Conservation (phyloP, 495 filamentous ascomycete species). For the Lepraria neglecta region DNA sequence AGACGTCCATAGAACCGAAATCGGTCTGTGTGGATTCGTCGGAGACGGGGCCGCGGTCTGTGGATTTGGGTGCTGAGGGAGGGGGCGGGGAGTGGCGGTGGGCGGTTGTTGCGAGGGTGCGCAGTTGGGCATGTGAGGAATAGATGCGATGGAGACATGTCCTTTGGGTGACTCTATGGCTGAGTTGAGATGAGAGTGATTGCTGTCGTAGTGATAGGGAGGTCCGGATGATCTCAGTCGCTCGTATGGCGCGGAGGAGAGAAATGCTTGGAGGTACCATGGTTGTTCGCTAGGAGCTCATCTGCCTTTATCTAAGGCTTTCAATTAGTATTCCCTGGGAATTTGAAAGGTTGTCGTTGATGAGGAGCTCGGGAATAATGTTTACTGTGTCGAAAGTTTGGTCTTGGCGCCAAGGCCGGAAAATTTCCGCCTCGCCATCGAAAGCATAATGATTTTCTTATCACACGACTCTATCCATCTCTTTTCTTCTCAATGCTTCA, state of each 20-base stretch:
- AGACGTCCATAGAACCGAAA: slow-evolving; percentile 67
- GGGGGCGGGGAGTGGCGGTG: not conserved
- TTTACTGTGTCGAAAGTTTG: not conserved
- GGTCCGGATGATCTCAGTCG: slow-evolving; percentile 6
- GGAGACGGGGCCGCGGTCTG: slow-evolving; percentile 54
- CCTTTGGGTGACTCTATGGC: not conserved
- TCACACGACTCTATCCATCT: too few relatives aligned
- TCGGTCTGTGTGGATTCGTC: slow-evolving; percentile 65
- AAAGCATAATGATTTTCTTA: not conserved
- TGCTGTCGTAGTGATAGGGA: slow-evolving; percentile 9
- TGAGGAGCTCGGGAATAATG: not conserved
- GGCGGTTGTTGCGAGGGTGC: slow-evolving; percentile 11
- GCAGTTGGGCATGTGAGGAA: not conserved
- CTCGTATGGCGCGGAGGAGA: slow-evolving; percentile 14
- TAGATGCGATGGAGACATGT: not conserved
- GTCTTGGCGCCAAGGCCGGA: not conserved
- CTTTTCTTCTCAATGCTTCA: too few relatives aligned
- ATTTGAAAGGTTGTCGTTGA: not conserved
- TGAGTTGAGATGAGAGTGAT: not conserved
- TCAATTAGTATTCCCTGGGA: too few relatives aligned
- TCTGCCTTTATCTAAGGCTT: not conserved
- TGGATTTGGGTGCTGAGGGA: slow-evolving; percentile 30
- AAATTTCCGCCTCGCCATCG: not conserved
- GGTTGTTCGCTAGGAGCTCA: not conserved
- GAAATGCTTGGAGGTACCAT: slow-evolving; percentile 7